Percentiles rank a stretch among this genome's conserved stretches.
Evolutionary conservation across 371 early-diverging fungal genomes (phyloP).

Genomic region (Mucor piriformis): DNA sequence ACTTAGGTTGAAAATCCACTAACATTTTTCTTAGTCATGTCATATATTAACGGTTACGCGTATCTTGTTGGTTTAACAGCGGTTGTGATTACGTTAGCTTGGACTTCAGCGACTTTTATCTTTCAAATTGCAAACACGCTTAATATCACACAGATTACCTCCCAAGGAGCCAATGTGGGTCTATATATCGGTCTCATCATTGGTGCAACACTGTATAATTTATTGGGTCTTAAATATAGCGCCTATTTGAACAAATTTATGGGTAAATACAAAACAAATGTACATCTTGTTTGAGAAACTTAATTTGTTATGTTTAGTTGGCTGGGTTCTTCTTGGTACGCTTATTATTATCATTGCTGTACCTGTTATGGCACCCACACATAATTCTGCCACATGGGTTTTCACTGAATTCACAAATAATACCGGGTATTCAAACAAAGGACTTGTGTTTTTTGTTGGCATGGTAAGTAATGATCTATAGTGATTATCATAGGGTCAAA

Average conservation of each 20-base stretch:
- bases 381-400: slow-evolving; percentile 37
- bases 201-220: slow-evolving; percentile 21
- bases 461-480: slow-evolving; percentile 20
- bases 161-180: slow-evolving; percentile 42
- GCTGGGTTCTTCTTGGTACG: slow-evolving; percentile 39
- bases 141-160: slow-evolving; percentile 19
- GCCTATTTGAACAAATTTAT: slow-evolving; percentile 32
- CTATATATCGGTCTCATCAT: slow-evolving; percentile 32
- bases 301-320: no score
- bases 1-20: no score
- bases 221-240: slow-evolving; percentile 37
- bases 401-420: slow-evolving; percentile 43
- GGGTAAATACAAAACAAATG: slow-evolving; percentile 35
- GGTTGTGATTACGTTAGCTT: slow-evolving; percentile 37
- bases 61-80: slow-evolving; percentile 35
- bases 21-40: slow-evolving; percentile 28
- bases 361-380: slow-evolving; percentile 42
- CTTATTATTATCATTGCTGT: slow-evolving; percentile 35
- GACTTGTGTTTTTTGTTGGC: slow-evolving; percentile 45
- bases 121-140: slow-evolving; percentile 26
- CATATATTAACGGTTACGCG: slow-evolving; percentile 44
- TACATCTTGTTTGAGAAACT: no score
- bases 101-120: slow-evolving; percentile 35
- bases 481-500: no score
- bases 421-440: slow-evolving; percentile 37